Conservation (phyloP, 345 rosid species). For the Bruguiera sexangula region DNA sequence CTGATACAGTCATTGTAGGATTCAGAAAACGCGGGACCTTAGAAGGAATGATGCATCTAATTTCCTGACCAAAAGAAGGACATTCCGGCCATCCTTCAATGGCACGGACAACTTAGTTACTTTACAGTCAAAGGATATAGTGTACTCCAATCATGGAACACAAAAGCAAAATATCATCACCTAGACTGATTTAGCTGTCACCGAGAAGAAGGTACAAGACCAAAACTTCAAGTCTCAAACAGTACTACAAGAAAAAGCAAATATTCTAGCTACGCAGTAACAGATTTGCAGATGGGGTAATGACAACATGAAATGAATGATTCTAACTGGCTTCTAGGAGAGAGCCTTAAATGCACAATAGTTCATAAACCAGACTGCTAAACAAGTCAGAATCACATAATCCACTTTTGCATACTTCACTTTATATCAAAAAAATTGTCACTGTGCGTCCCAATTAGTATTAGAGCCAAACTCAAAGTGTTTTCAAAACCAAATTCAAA, state of each 20-base stretch:
- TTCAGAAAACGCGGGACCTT: slow-evolving; percentile 91
- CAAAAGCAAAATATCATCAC: neutral
- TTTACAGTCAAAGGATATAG: neutral
- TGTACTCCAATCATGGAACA: neutral
- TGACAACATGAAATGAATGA: neutral
- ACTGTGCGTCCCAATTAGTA: too few species aligned
- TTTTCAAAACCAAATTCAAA: too few species aligned
- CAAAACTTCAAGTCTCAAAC: neutral
- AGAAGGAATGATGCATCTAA: slow-evolving; percentile 68
- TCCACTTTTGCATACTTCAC: neutral
- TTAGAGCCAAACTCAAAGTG: too few species aligned
- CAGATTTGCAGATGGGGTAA: too few species aligned
- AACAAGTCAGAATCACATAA: neutral
- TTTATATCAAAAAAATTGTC: too few species aligned
- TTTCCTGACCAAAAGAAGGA: slow-evolving; percentile 68
- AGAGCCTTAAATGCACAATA: neutral
- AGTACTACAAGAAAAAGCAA: neutral
- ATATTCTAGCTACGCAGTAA: neutral
- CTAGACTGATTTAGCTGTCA: neutral
- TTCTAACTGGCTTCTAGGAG: neutral
- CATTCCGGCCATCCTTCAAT: slow-evolving; percentile 85
- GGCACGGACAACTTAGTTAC: slow-evolving; percentile 3
- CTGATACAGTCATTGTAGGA: slow-evolving; percentile 54
- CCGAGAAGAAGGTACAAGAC: neutral
- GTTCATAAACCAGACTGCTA: neutral